Evolutionary conservation across 805 yeast genomes (phyloP).

Genomic region (Kodamaea lidongshanica): DNA sequence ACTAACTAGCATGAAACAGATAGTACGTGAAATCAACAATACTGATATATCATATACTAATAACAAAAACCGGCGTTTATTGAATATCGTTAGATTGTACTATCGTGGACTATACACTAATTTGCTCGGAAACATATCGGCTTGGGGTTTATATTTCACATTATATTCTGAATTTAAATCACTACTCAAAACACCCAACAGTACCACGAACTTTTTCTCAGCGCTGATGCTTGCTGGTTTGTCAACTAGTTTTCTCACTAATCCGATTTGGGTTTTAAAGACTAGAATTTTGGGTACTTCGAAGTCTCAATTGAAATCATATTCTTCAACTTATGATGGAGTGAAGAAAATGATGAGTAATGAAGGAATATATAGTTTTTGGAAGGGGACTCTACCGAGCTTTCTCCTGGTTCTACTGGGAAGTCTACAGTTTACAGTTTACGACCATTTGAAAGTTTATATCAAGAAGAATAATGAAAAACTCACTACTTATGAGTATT

Average conservation of each 20-base stretch:
- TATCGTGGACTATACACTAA: slow-evolving; percentile 82
- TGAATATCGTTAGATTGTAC: slow-evolving; percentile 13
- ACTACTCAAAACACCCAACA: slow-evolving; percentile 10
- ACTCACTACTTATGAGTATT: slow-evolving; percentile 50
- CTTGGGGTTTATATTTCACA: slow-evolving; percentile 87
- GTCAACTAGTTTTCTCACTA: slow-evolving; percentile 69
- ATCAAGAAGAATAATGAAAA: slow-evolving; percentile 12
- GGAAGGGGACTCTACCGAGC: slow-evolving; percentile 72
- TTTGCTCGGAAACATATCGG: slow-evolving; percentile 72
- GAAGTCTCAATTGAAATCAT: slow-evolving; percentile 42
- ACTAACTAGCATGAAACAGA: slow-evolving; percentile 2
- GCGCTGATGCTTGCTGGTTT: slow-evolving; percentile 57
- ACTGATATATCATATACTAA: not conserved
- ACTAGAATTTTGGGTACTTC: slow-evolving; percentile 73
- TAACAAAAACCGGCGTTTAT: no score
- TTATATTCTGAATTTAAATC: slow-evolving; percentile 60
- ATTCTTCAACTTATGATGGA: slow-evolving; percentile 55
- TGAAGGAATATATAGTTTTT: slow-evolving; percentile 60
- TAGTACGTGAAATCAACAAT: slow-evolving; percentile 1
- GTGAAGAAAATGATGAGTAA: slow-evolving; percentile 36
- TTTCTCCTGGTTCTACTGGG: slow-evolving; percentile 83
- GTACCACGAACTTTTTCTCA: slow-evolving; percentile 26
- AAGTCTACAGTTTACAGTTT: slow-evolving; percentile 78
- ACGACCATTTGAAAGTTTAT: slow-evolving; percentile 63
- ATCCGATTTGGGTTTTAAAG: slow-evolving; percentile 93